Percentiles rank a stretch among this genome's conserved stretches.
These are phyloP conservation scores for Magnaporthiopsis incrustans DNA, from an alignment of 2,329 filamentous ascomycete genomes.

Conservation along the genomic window DNA sequence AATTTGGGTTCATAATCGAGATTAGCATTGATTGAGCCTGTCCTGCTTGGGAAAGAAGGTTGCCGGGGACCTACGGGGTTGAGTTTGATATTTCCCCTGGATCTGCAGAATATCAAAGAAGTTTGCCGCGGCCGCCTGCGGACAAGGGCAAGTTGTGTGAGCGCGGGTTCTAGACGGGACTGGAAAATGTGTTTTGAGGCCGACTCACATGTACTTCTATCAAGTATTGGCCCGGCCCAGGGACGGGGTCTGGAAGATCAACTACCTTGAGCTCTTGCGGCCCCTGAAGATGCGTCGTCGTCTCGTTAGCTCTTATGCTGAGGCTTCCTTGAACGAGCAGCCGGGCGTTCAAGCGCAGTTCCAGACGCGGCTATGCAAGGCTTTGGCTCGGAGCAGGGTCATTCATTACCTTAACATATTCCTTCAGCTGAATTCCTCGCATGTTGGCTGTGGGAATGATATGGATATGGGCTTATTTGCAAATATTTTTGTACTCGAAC, in stretches of 20 bases:
- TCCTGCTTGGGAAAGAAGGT: background rate
- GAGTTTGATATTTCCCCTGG: conserved; percentile 89
- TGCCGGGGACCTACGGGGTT: conserved; percentile 49
- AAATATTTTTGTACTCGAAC: background rate
- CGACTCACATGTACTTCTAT: conserved; percentile 59
- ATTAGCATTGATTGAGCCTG: conserved; percentile 7
- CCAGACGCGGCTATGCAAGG: background rate
- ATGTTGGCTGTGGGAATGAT: conserved; percentile 14
- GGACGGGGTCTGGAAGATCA: conserved; percentile 65
- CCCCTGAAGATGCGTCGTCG: conserved; percentile 38
- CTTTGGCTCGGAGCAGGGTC: conserved; percentile 1
- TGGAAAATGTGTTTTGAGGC: background rate
- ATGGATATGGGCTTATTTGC: background rate
- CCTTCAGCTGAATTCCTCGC: conserved; percentile 25
- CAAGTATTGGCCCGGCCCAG: conserved; percentile 68
- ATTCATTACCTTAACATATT: conserved; percentile 25
- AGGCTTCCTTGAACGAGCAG: background rate
- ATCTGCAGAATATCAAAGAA: conserved; percentile 98
- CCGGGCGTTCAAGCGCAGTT: background rate
- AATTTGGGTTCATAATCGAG: background rate
- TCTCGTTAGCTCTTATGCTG: background rate
- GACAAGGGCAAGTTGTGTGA: background rate
- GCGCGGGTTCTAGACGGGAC: background rate
- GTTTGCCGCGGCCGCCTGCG: conserved; percentile 69
- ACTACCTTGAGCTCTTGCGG: conserved; percentile 72